Conservation (phyloP, 2,329 filamentous ascomycete genomes). For the Albifimbria verrucaria region DNA sequence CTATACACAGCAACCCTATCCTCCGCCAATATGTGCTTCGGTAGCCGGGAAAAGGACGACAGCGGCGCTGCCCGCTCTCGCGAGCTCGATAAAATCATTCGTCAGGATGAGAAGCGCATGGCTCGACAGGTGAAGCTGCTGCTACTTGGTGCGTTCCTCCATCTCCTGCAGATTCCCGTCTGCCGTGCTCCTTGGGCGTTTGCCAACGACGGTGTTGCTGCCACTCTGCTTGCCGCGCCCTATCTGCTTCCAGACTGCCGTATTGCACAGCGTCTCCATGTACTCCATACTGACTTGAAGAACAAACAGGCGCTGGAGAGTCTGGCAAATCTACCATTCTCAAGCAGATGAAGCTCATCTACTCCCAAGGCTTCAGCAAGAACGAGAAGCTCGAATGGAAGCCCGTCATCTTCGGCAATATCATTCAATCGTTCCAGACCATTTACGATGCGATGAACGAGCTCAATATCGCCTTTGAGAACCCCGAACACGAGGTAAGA, state of each 20-base stretch:
- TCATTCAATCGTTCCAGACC: slow-evolving; percentile 87
- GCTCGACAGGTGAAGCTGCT: slow-evolving; percentile 89
- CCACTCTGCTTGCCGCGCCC: too few species aligned
- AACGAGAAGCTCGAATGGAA: slow-evolving; percentile 91
- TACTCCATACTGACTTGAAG: too few species aligned
- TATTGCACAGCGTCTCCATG: too few species aligned
- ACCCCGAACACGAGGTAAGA: slow-evolving; percentile 73
- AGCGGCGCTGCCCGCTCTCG: slow-evolving; percentile 54
- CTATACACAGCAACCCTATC: not conserved
- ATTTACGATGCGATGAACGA: slow-evolving; percentile 90
- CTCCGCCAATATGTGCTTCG: slow-evolving; percentile 58
- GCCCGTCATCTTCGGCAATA: slow-evolving; percentile 92
- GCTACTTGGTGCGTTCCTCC: slow-evolving; percentile 64
- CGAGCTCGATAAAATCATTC: slow-evolving; percentile 84
- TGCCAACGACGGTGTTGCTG: too few species aligned
- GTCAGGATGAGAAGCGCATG: slow-evolving; percentile 83
- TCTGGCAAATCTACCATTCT: slow-evolving; percentile 87
- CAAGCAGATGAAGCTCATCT: slow-evolving; percentile 99
- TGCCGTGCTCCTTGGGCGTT: too few species aligned
- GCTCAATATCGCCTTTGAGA: slow-evolving; percentile 74
- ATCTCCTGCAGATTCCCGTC: not conserved
- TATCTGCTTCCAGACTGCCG: too few species aligned
- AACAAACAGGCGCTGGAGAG: slow-evolving; percentile 95
- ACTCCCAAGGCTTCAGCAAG: slow-evolving; percentile 86
- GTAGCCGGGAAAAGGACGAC: slow-evolving; percentile 47